Base-by-base conservation (phyloP, 768 basidiomycete species). In the Candolleomyces aberdarensis region DNA sequence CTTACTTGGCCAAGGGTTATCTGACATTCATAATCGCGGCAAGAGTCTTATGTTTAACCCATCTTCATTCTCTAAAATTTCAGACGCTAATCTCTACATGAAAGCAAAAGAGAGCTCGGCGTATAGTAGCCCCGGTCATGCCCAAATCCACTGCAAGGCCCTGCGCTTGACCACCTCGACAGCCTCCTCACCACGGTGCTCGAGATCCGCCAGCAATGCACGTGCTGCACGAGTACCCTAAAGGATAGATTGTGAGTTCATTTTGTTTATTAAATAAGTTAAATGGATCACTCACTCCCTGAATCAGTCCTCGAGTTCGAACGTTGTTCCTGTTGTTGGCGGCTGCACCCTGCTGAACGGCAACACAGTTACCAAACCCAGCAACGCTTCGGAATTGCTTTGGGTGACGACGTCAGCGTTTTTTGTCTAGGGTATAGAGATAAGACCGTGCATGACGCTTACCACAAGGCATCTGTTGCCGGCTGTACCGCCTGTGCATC, bases 301-400 rank as follows among this genome's bases (percentile, higher is more conserved):
- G 54, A 22, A 36, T 36, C 5, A 36, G 36, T 36, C 36, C 36
- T 8, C 36, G 36, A 36, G 36, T 36, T 1, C 49, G 49, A 15
- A 31, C 32, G 36, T 53, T 53, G 52, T 29, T 32, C 14, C 52
- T 31, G 17, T 50, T 17, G 31, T 13, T 8, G 32, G 52, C 54
- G 11, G 36, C 20, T 22, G n/a, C 57, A 57, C 64, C 58, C 49
- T 77, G 76, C 56, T 80, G 75, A 10, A 84, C 80, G 36, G 76
- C 82, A 11, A 80, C 76, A 60, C 84, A 85, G 67, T 82, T 84
- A 57, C 84, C 83, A 68, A 84, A 84, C 31, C 81, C 79, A 22
- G 75, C 77, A 19, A 78, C 69, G 19, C 82, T 80, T 47, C 70
- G 76, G 65, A 85, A 80, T 31, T 80, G 78, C 71, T 77, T 56